Conservation (phyloP, 23 red algal genomes). For the Gracilaria caudata region DNA sequence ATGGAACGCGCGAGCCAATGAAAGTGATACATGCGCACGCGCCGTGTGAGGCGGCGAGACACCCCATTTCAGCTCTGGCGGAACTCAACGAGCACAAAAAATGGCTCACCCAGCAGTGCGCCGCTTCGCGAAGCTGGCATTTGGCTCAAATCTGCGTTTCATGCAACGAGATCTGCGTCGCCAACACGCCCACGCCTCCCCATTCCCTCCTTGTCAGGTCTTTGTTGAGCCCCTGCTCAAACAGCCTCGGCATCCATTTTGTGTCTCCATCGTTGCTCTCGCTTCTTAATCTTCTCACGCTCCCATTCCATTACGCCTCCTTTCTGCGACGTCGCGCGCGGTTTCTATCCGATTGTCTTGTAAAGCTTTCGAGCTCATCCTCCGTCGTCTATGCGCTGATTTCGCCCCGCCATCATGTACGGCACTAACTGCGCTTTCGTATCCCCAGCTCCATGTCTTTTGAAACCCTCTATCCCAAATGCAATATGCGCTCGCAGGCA, state of each 20-base stretch:
- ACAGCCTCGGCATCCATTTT: neutral
- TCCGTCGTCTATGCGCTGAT: conserved; percentile 9
- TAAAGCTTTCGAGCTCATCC: neutral
- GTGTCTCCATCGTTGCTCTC: neutral
- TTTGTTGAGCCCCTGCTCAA: neutral
- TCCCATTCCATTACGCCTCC: neutral
- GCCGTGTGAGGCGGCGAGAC: no score
- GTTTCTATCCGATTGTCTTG: neutral
- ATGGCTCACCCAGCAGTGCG: no score
- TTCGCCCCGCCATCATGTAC: neutral
- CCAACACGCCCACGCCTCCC: neutral
- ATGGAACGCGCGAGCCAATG: no score
- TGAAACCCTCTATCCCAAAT: neutral
- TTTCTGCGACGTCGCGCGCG: neutral
- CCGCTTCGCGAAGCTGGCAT: neutral
- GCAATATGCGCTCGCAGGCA: neutral
- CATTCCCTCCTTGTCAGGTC: neutral
- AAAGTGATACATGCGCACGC: no score
- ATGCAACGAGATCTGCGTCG: conserved; percentile 13
- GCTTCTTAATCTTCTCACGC: neutral
- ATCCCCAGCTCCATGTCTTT: neutral
- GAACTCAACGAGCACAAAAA: no score
- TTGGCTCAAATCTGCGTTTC: neutral
- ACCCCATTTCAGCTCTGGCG: no score
- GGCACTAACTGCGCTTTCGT: neutral